Evolutionary conservation across 169 alveolate genomes (phyloP), one percentile per base, ranked within the genome.

Genomic region (Eimeria acervulina): DNA sequence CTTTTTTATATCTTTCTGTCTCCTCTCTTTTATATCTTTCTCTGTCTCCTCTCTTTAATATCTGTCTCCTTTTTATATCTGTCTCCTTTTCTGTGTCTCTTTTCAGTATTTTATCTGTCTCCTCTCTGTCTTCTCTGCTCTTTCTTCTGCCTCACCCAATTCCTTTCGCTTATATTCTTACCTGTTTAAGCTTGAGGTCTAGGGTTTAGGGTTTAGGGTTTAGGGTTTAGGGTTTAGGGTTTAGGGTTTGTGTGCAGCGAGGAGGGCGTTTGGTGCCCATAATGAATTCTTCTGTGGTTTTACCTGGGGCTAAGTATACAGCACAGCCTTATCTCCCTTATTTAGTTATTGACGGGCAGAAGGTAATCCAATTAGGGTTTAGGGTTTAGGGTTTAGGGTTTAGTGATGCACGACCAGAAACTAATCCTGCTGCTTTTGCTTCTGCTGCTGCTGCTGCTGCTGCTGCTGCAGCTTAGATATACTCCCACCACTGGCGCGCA

Each of bases 251-350:
- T 21, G 74, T 28, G 21, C n/a, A 63, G 74, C 38, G 38, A 17
- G 74, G n/a, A 21, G 74, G 95, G 3, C 19, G 28, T 61, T 59
- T 90, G 51, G 66, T 90, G 51, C 90, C 95, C 13, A 23, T 90
- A 1, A 90, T 90, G 95, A 31, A 70, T 12, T n/a, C 52, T 12
- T 38, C 42, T 31, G 8, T 33, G 55, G 19, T 17, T n/a, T 55
- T 90, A 40, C 95, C 95, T n/a, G 95, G 95, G 1, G 95, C 95
- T 5, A 90, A 90, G 23, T 90, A 90, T 70, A 90, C 95, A 6
- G 89, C 80, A 17, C 95, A 90, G 95, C 55, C 59, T n/a, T 90
- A 47, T n/a, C n/a, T 72, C 36, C 95, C 95, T 6, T 90, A 31
- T 78, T 36, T 90, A 26, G 90, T 90, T 28, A 47, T 63, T 26